These are phyloP conservation scores for Stentor roeselii DNA, from an alignment of 73 alveolate genomes.

Conservation along the genomic window DNA sequence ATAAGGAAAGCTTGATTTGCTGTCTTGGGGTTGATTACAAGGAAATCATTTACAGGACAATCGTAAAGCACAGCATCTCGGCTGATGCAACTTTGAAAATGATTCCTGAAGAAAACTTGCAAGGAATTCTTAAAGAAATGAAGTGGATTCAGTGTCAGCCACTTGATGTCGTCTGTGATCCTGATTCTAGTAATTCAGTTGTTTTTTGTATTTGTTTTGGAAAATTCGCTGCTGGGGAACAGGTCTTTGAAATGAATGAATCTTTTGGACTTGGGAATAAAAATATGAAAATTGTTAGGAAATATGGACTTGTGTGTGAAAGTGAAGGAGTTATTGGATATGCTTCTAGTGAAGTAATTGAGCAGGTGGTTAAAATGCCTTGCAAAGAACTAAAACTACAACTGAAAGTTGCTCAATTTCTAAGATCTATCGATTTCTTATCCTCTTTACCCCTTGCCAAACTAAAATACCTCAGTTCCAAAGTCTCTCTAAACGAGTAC, in stretches of 20 bases:
- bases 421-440: neutral
- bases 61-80: neutral
- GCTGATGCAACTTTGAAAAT: neutral
- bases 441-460: neutral
- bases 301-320: neutral
- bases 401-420: neutral
- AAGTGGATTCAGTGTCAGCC: neutral
- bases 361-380: neutral
- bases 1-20: neutral
- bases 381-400: neutral
- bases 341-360: neutral
- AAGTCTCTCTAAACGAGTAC: neutral
- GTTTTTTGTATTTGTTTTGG: neutral
- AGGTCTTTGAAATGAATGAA: neutral
- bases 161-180: neutral
- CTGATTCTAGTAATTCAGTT: neutral
- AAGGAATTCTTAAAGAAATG: neutral
- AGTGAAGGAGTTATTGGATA: neutral
- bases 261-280: neutral
- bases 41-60: neutral
- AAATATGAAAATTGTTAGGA: neutral
- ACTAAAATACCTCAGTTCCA: neutral
- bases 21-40: neutral
- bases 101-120: neutral
- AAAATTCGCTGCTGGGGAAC: neutral